Base-by-base conservation (phyloP, 208 protist species). In the Acanthamoeba royreba region DNA sequence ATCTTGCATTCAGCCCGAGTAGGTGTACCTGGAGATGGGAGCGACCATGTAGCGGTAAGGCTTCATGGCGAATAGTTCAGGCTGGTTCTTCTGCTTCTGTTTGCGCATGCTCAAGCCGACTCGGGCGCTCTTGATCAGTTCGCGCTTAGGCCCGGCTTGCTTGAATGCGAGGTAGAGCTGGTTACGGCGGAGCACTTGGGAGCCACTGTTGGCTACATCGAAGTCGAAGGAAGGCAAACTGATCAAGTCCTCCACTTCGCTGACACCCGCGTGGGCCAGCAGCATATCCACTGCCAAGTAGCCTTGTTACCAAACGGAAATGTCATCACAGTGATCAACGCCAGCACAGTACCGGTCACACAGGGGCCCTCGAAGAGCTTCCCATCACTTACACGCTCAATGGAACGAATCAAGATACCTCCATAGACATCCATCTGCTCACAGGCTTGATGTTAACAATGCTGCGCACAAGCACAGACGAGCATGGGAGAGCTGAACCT, bases 151-250 rank as follows among this genome's bases (percentile, higher is more conserved):
- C n/a, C n/a, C n/a, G n/a, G n/a, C n/a, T n/a, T n/a, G n/a, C n/a
- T n/a, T n/a, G n/a, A n/a, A n/a, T n/a, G n/a, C n/a, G n/a, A 92
- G 87, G 87, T 92, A 92, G 42, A 92, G 87, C 53, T 42, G 61
- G 17, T 0, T 46, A 0, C 40, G 53, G 25, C 58, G 58, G n/a
- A 92, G 11, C 7, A 92, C 58, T 45, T 79, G 31, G 31, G 87
- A 8, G 3, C 87, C 87, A 43, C 58, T 92, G 87, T 92, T 92
- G 58, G 58, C 87, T 45, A 92, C 87, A 25, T 69, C 87, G 25
- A 92, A 92, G 47, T 77, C 87, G 43, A 92, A 92, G 33, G 58
- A 79, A 3, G 87, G 87, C 19, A 55, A 25, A 28, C 9, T 22
- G 4, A 92, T 61, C 4, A 92, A 28, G 47, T 69, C 87, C 40